Base-by-base conservation (phyloP, 768 basidiomycete species). In the Pholiota molesta region DNA sequence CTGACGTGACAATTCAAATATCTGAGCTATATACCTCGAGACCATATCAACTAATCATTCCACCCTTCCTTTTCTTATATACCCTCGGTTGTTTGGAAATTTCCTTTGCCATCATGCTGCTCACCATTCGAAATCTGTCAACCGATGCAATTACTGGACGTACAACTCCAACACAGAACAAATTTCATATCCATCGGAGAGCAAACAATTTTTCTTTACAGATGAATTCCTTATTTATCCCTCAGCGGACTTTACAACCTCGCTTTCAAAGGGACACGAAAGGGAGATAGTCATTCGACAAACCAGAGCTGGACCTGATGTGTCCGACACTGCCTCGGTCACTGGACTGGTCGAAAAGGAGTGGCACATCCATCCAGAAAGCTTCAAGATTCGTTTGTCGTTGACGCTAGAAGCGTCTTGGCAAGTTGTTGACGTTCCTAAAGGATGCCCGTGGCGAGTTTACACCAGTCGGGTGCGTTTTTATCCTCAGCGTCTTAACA, bases 401-500 rank as follows among this genome's bases (percentile, higher is more conserved):
- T 65, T 76, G 62, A 62, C 67, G 16, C 60, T 73, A 11, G 63
- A 75, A 1, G 76, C 79, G 16, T 75, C 71, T n/a, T 88, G 86
- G 85, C 75, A 79, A 64, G 69, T 72, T 28, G 66, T 88, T 13
- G 51, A 68, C 1, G 72, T 81, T 8, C 73, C 76, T 9, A 74
- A 78, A 11, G 76, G 76, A 44, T 85, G 79, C 65, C 83, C 83
- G 2, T 91, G 88, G 88, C 72, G 77, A 39, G 67, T 90, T 26
- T 91, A 86, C 67, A 75, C 79, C 49, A 78, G 76, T 63, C 78
- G 78, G 71, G 89, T 90, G 63, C 53, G 82, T 71, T 28, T 35
- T 26, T 13, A 37, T 37, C 35, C 13, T 61, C 55, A 14, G 19
- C 21, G 49, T 33, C 59, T 21, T 47, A 51, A 10, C 51, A 21